Conservation (phyloP, 768 basidiomycete genomes). For the Phaeolepiota aurea region DNA sequence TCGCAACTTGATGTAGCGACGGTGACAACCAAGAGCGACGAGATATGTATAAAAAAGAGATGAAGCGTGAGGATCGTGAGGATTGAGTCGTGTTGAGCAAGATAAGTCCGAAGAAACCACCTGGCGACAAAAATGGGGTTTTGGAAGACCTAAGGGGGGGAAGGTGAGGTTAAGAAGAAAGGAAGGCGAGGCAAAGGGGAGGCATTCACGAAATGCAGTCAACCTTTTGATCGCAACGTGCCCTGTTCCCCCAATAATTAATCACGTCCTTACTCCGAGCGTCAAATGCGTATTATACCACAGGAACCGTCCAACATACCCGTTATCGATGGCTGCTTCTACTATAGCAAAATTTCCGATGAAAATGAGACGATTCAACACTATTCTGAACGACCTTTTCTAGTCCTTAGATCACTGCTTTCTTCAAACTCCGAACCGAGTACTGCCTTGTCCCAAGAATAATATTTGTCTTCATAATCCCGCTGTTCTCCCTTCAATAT, state of each 20-base stretch:
- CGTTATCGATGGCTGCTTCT: conserved; percentile 5
- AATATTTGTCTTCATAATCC: not conserved
- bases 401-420: conserved; percentile 9
- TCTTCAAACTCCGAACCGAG: conserved; percentile 21
- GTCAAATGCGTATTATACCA: conserved; percentile 7
- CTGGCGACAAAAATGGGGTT: conserved; percentile 20
- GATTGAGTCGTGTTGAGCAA: conserved; percentile 22
- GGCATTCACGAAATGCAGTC: conserved; percentile 40
- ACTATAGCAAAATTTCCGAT: not conserved
- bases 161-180: conserved; percentile 37
- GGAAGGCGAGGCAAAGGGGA: conserved; percentile 53
- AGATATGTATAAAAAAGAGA: conserved; percentile 49
- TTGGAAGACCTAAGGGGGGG: conserved; percentile 15
- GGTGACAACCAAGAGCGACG: not conserved
- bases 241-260: conserved; percentile 45
- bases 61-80: conserved; percentile 54
- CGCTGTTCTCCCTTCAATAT: no score
- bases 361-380: not conserved
- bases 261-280: conserved; percentile 10
- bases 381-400: conserved; percentile 8
- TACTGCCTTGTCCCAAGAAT: conserved; percentile 1
- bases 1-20: not conserved
- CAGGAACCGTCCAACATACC: not conserved
- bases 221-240: conserved; percentile 79
- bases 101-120: conserved; percentile 11